phyloP scores from a whole-genome alignment of 305 asterid genomes.

The Vinca major region DNA sequence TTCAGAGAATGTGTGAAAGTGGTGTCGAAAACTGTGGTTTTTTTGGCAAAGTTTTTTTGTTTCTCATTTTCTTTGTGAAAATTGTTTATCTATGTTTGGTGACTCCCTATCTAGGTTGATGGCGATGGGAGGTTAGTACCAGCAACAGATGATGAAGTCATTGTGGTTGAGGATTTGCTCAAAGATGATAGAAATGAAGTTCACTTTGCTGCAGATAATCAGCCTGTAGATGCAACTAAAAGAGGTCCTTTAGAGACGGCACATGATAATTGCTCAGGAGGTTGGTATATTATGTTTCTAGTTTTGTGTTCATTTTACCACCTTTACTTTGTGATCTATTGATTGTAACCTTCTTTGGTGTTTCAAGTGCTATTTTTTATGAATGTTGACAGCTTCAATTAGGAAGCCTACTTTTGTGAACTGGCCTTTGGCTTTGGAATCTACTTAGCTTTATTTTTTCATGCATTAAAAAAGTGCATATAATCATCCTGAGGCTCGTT shows the following conservation, averaged over 20 bases:
- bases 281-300: slow-evolving; percentile 21
- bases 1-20: too few relatives aligned
- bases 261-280: slow-evolving; percentile 34
- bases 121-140: slow-evolving; percentile 84
- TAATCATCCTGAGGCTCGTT: not conserved
- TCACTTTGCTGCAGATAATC: slow-evolving; percentile 23
- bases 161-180: slow-evolving; percentile 67
- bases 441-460: not conserved
- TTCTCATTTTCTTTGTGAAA: slow-evolving; percentile 7
- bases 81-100: slow-evolving; percentile 11
- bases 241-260: slow-evolving; percentile 22
- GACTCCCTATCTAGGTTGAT: slow-evolving; percentile 48
- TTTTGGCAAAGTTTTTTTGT: not conserved
- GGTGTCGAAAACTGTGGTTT: too few relatives aligned
- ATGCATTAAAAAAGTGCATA: not conserved
- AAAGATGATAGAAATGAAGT: slow-evolving; percentile 48
- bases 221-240: slow-evolving; percentile 28
- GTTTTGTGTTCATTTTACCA: slow-evolving; percentile 2
- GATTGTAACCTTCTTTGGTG: not conserved
- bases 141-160: slow-evolving; percentile 85
- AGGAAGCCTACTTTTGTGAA: not conserved
- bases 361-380: not conserved
- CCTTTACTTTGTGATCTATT: not conserved
- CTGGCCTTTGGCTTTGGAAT: slow-evolving; percentile 3
- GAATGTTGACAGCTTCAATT: not conserved